Evolutionary conservation across 352 stramenopile species (phyloP).

Genomic region (Globisporangium parvum): DNA sequence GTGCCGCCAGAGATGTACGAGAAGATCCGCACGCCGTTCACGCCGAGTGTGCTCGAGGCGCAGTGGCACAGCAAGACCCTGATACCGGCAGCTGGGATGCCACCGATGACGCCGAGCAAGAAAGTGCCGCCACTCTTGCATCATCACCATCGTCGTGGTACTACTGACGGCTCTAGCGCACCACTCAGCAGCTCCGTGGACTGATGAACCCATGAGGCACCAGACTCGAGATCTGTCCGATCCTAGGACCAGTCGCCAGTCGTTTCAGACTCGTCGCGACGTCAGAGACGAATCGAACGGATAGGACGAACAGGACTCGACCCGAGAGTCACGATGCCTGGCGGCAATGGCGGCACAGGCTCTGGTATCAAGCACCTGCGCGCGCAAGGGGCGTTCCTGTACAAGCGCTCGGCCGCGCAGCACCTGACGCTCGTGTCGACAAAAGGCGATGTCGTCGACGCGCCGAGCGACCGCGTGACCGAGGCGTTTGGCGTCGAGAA

Average conservation of each 20-base stretch:
- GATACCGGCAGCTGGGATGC: not conserved
- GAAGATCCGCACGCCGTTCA: constrained; percentile 29
- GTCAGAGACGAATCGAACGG: no score
- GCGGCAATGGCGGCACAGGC: not conserved
- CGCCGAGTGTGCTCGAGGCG: constrained; percentile 7
- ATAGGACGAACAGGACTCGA: no score
- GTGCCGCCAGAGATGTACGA: constrained; percentile 35
- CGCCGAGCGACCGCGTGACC: constrained; percentile 51
- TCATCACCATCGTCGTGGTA: not conserved
- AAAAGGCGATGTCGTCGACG: constrained; percentile 43
- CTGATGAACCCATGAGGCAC: no score
- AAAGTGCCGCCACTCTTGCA: constrained; percentile 3
- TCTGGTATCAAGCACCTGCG: constrained; percentile 49
- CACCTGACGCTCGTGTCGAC: constrained; percentile 52
- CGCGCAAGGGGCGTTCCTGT: constrained; percentile 43
- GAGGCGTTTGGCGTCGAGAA: constrained; percentile 69
- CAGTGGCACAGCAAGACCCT: not conserved
- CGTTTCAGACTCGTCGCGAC: no score
- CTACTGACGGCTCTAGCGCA: no score
- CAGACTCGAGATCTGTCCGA: no score
- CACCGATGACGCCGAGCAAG: constrained; percentile 2
- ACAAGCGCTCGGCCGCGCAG: constrained; percentile 56
- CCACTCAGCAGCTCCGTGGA: no score
- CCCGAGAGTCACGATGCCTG: not conserved
- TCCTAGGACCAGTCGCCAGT: no score